Evolutionary conservation across 208 protist genomes (phyloP), one percentile per base, ranked within the genome.

Genomic region (Tetramitus jugosus): DNA sequence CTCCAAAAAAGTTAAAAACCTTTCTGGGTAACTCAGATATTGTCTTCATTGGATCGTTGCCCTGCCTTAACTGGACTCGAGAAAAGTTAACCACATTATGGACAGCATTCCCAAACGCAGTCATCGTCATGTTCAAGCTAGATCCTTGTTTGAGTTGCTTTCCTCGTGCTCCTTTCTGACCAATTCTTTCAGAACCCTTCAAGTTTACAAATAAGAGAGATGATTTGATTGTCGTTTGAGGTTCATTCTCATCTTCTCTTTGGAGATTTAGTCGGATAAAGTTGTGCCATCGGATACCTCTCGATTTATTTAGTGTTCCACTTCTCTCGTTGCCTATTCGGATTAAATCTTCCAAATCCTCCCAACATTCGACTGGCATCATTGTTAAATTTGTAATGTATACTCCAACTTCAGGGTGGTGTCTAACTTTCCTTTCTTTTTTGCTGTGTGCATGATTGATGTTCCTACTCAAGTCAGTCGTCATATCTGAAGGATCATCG

Each of bases 111-210:
- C 39, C 65, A 1, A 71, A 49, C n/a, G 65, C 65, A 71, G 39
- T 71, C 26, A 71, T 35, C 31, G n/a, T 49, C n/a, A 33, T 71
- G 40, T 71, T 71, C 8, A 71, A 35, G 20, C 65, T 71, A 37
- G 65, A 17, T 35, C 65, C 65, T 17, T 71, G n/a, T 49, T 71
- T 71, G 20, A 71, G 20, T 20, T 49, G 14, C 33, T 49, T 29
- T 3, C 65, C 65, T 56, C 20, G 49, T 3, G 39, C 10, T 23
- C 35, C 65, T 3, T 49, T 49, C 20, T 49, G 26, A 35, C 65
- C 65, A 71, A 71, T 33, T 71, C n/a, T 71, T 49, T 71, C 65
- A 49, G 65, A 20, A 31, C 65, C 65, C 40, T 71, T 71, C 35
- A 71, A 33, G 26, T 71, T 71, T n/a, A 71, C 65, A 49, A 71